Conservation (phyloP, 805 yeast genomes). For the Starmerella stigmatis region DNA sequence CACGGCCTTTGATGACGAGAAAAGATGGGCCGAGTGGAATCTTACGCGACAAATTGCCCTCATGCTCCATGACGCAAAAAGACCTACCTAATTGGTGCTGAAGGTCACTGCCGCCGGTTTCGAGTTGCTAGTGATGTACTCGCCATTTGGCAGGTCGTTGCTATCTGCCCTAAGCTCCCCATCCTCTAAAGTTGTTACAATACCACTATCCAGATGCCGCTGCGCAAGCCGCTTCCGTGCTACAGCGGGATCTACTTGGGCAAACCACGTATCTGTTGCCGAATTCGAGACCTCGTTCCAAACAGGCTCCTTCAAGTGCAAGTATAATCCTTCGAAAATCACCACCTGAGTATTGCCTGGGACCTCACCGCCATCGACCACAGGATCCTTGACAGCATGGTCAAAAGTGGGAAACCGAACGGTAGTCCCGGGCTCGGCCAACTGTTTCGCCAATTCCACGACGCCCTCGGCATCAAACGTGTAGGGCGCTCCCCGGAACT, state of each 20-base stretch:
- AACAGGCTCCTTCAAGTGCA: constrained; percentile 45
- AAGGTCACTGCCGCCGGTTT: constrained; percentile 23
- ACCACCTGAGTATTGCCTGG: constrained; percentile 42
- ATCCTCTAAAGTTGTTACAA: constrained; percentile 27
- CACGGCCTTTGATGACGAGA: constrained; percentile 22
- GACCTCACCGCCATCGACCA: constrained; percentile 41
- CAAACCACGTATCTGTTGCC: constrained; percentile 37
- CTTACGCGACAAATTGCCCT: constrained; percentile 22
- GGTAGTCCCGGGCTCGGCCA: constrained; percentile 23
- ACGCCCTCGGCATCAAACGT: constrained; percentile 62
- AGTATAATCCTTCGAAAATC: constrained; percentile 67
- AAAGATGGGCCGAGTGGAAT: constrained; percentile 30
- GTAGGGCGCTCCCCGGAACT: constrained; percentile 71
- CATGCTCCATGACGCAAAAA: not conserved
- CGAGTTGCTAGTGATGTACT: constrained; percentile 27
- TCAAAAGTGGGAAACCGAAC: constrained; percentile 55
- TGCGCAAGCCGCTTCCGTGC: constrained; percentile 51
- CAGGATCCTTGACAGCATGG: constrained; percentile 60
- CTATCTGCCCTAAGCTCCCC: constrained; percentile 35
- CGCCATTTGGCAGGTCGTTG: constrained; percentile 57
- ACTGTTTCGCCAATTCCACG: constrained; percentile 30
- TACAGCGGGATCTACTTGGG: constrained; percentile 37
- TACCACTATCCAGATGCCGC: constrained; percentile 44
- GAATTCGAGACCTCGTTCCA: constrained; percentile 45
- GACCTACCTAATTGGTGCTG: not conserved